Percentiles rank a stretch among this genome's conserved stretches.
Conservation (phyloP, 2,329 filamentous ascomycete genomes). For the Ophiocordyceps camponoti-floridani region DNA sequence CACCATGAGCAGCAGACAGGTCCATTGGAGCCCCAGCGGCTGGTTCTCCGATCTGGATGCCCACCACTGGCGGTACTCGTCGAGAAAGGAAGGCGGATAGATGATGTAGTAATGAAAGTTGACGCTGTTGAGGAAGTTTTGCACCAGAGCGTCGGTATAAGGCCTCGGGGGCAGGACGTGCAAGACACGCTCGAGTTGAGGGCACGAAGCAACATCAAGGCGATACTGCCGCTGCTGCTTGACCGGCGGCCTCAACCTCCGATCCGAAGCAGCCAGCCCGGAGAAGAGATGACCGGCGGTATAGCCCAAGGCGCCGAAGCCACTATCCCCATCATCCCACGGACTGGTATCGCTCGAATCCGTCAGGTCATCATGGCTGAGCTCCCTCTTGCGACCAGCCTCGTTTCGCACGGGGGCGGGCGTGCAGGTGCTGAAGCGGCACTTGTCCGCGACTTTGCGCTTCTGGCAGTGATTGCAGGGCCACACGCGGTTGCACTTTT, state of each 20-base stretch:
- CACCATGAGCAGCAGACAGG: constrained; percentile 11
- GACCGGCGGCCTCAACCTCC: constrained; percentile 4
- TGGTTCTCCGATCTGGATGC: constrained; percentile 4
- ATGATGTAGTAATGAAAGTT: constrained; percentile 17
- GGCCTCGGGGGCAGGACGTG: constrained; percentile 13
- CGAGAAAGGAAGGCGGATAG: constrained; percentile 10
- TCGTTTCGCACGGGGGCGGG: neutral
- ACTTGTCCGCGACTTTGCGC: constrained; percentile 12
- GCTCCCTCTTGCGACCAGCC: neutral
- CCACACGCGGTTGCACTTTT: constrained; percentile 15
- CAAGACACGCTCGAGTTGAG: constrained; percentile 14
- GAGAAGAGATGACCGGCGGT: constrained; percentile 14
- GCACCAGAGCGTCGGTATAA: constrained; percentile 13
- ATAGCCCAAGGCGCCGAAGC: constrained; percentile 18
- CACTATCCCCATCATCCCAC: constrained; percentile 9
- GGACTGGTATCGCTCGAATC: constrained; percentile 7
- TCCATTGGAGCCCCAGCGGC: constrained; percentile 11
- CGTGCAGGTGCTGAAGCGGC: constrained; percentile 8
- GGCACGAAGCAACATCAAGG: constrained; percentile 6
- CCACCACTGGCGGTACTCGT: constrained; percentile 15
- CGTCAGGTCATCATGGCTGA: constrained; percentile 4
- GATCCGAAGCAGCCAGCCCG: constrained; percentile 8
- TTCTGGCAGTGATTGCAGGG: constrained; percentile 14
- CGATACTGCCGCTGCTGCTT: constrained; percentile 7
- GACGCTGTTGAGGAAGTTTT: constrained; percentile 11